Percentiles rank a stretch among this genome's conserved stretches.
phyloP scores from a whole-genome alignment of 1,139 yeast species.

The Debaryomyces psychrophilus region DNA sequence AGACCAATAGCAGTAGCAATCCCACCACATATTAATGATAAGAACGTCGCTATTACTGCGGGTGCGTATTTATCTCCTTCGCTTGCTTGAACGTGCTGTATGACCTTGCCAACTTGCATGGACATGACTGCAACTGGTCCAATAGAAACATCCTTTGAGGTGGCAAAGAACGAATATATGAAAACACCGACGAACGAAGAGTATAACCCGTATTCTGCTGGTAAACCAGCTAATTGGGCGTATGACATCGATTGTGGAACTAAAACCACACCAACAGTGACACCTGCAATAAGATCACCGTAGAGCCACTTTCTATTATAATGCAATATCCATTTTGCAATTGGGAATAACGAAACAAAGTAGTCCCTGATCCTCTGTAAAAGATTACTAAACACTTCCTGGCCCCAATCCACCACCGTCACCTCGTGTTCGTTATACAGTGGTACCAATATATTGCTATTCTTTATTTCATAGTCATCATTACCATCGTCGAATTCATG shows the following conservation, averaged over 20 bases:
- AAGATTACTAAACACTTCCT: slow-evolving; percentile 45
- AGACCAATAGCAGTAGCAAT: slow-evolving; percentile 83
- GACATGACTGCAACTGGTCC: slow-evolving; percentile 99
- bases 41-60: slow-evolving; percentile 75
- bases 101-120: slow-evolving; percentile 77
- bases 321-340: slow-evolving; percentile 78
- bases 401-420: slow-evolving; percentile 50
- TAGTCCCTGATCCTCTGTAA: slow-evolving; percentile 44
- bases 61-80: slow-evolving; percentile 50
- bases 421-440: slow-evolving; percentile 47
- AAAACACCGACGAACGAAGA: slow-evolving; percentile 92
- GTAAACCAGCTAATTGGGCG: slow-evolving; percentile 81
- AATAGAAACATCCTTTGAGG: slow-evolving; percentile 92
- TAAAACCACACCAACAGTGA: slow-evolving; percentile 89
- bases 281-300: slow-evolving; percentile 87
- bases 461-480: slow-evolving; percentile 10
- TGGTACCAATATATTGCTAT: slow-evolving; percentile 30
- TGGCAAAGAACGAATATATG: slow-evolving; percentile 87
- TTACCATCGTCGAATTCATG: slow-evolving; percentile 10
- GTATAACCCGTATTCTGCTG: slow-evolving; percentile 85
- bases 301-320: slow-evolving; percentile 80
- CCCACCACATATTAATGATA: slow-evolving; percentile 83
- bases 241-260: slow-evolving; percentile 97
- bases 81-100: slow-evolving; percentile 57
- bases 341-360: slow-evolving; percentile 71